Evolutionary conservation across 2,329 filamentous ascomycete species (phyloP).

Genomic region (Claviceps sorghi): DNA sequence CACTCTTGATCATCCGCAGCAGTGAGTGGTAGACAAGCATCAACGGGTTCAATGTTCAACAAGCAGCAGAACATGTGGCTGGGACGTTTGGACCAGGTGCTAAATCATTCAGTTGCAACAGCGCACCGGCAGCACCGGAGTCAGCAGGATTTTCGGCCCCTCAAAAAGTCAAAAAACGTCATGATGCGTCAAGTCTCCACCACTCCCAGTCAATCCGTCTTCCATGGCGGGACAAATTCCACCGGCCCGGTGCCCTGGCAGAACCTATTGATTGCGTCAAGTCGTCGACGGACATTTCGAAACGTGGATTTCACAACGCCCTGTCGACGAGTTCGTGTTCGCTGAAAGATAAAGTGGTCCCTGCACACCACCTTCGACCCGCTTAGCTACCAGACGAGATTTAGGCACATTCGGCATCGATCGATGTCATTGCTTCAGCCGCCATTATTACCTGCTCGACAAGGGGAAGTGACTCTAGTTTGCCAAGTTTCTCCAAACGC

Average conservation of each 20-base stretch:
- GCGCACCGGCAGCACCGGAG: neutral
- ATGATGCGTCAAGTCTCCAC: neutral
- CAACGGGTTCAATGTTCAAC: too few species aligned
- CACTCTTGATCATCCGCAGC: neutral
- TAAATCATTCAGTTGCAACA: neutral
- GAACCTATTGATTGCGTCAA: neutral
- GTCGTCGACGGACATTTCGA: neutral
- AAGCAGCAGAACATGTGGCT: too few species aligned
- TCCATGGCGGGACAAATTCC: neutral
- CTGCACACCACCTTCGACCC: slow-evolving; percentile 15
- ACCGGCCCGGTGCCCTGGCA: neutral
- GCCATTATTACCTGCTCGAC: neutral
- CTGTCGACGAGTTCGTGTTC: slow-evolving; percentile 12
- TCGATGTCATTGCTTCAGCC: neutral
- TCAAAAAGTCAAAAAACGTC: neutral
- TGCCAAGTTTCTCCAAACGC: neutral
- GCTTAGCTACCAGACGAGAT: slow-evolving; percentile 6
- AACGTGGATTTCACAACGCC: neutral
- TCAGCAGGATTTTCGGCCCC: neutral
- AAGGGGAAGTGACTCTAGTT: neutral
- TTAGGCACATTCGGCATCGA: neutral
- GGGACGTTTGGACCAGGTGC: neutral
- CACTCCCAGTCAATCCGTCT: neutral
- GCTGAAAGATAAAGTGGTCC: slow-evolving; percentile 11
- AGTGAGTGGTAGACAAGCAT: too few species aligned